Evolutionary conservation across 768 basidiomycete genomes (phyloP), one percentile per base, ranked within the genome.

Genomic region (Kwoniella shandongensis): DNA sequence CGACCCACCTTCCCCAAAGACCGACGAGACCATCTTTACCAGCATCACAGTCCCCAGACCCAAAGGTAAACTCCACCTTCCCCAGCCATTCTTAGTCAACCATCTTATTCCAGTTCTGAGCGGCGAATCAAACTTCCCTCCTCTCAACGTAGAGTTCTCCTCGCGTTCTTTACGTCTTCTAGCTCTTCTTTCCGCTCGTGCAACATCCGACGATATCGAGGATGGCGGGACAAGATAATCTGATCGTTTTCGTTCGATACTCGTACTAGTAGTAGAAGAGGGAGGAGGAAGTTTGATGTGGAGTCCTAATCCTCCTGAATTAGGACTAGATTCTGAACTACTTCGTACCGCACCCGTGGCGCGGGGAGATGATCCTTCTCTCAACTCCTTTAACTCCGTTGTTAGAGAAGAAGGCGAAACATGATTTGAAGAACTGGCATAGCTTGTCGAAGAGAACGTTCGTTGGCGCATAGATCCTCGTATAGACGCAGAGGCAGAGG

Each of bases 71-170:
- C 23, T 54, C 51, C 45, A 48, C 4, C 46, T 22, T n/a, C 44
- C 39, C 29, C 27, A 12, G 12, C 46, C 52, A 2, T 30, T 17
- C 3, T 4, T 17, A 2, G 26, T 13, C 59, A 60, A 48, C 51
- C 51, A 60, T 25, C 59, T 27, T 18, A 60, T 42, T 36, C 44
- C 49, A 4, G 44, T 46, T 23, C 61, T 39, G 20, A 59, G 20
- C 1, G 52, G 42, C 2, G 51, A 48, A 27, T 57, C 52, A 30
- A 42, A 59, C 17, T 48, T 42, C n/a, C 51, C 60, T 13, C 52
- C 46, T 3, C 18, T 38, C 11, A 59, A 35, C 2, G 61, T 62
- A 22, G 51, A 49, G 41, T 50, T 35, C 42, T 44, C 36, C 35
- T 49, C 32, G 12, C 51, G 50, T 36, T 35, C 39, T 51, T 29